These are phyloP conservation scores for Colletotrichum camelliae DNA, from an alignment of 2,329 filamentous ascomycete genomes.

Conservation along the genomic window DNA sequence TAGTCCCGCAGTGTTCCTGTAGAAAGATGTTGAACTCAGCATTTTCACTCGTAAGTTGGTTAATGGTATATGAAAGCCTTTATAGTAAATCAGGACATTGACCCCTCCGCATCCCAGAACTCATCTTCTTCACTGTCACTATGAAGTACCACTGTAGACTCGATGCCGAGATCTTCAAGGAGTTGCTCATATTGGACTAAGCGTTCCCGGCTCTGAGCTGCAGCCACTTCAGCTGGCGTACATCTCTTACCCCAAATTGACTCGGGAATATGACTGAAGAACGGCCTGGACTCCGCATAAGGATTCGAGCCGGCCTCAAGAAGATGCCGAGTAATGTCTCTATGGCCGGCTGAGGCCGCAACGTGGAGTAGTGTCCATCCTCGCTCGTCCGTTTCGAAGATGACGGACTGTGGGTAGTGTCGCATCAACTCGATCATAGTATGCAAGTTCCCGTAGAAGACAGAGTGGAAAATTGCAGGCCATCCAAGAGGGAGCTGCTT, in stretches of 20 bases:
- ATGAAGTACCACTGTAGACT: too few species aligned
- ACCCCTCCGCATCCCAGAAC: too few species aligned
- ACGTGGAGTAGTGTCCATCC: neutral
- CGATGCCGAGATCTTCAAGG: neutral
- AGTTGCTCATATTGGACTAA: neutral
- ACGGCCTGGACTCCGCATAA: neutral
- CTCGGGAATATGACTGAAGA: neutral
- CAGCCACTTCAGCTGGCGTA: neutral
- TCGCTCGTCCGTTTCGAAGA: neutral
- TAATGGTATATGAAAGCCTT: too few species aligned
- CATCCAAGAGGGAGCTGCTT: neutral
- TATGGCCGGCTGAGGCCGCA: neutral
- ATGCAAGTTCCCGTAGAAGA: neutral
- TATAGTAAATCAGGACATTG: too few species aligned
- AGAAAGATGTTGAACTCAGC: too few species aligned
- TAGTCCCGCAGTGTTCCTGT: too few species aligned
- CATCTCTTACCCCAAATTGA: neutral
- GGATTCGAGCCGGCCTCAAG: neutral
- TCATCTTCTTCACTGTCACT: too few species aligned
- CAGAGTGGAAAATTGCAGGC: neutral
- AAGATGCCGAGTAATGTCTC: neutral
- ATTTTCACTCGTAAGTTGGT: too few species aligned
- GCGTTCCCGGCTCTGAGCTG: neutral
- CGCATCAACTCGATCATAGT: neutral
- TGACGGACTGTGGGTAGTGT: neutral